Percentiles rank a stretch among this genome's conserved stretches.
Conservation (phyloP, 108 stramenopile species). For the Chaetoceros muelleri region DNA sequence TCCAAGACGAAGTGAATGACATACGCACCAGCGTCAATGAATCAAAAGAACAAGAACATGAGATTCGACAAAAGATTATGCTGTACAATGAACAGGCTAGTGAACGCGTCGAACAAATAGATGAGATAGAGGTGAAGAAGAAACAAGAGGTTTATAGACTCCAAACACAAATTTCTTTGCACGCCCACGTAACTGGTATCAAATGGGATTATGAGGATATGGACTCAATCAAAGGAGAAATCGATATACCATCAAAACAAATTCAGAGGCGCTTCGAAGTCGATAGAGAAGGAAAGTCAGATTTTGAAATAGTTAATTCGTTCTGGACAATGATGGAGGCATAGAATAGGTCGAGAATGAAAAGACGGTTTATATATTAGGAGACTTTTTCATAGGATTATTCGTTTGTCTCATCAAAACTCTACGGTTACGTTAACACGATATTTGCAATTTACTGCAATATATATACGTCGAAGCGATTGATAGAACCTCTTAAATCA, state of each 20-base stretch:
- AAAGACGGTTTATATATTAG: too few relatives aligned
- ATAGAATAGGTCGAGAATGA: too few relatives aligned
- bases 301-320: neutral
- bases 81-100: constrained; percentile 18
- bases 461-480: constrained; percentile 78
- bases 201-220: constrained; percentile 34
- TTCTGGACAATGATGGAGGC: neutral
- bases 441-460: too few relatives aligned
- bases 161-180: constrained; percentile 26
- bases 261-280: neutral
- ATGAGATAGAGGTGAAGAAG: constrained; percentile 25
- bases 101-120: constrained; percentile 25
- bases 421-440: too few relatives aligned
- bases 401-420: too few relatives aligned
- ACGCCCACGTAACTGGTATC: constrained; percentile 28
- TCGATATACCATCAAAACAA: neutral
- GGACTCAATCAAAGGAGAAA: neutral
- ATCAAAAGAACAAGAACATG: neutral
- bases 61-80: neutral
- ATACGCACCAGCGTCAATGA: neutral
- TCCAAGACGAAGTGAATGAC: neutral
- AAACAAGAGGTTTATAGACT: constrained; percentile 33
- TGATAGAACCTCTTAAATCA: constrained; percentile 49
- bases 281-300: neutral
- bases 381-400: too few relatives aligned